phyloP scores from a whole-genome alignment of 2,329 filamentous ascomycete species.

The Cercospora nicotianae region DNA sequence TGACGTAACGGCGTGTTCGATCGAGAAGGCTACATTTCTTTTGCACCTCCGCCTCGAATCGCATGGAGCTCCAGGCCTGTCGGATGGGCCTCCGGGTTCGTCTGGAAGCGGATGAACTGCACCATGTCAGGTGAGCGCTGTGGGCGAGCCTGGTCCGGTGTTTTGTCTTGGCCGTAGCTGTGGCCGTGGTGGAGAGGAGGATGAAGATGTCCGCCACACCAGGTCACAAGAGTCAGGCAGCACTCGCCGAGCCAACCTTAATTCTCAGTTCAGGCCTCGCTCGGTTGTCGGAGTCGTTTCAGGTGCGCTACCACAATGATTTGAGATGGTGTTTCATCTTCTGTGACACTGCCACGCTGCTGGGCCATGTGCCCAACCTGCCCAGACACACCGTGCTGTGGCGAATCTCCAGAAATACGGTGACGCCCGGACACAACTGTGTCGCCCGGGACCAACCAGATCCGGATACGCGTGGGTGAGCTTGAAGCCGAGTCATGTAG shows the following conservation, averaged over 20 bases:
- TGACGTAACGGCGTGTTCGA: slow-evolving; percentile 15
- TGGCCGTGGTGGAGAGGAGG: not conserved
- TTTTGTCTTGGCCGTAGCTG: not conserved
- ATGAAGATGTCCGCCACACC: slow-evolving; percentile 3
- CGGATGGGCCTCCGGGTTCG: not conserved
- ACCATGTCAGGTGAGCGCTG: not conserved
- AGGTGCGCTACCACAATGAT: not conserved
- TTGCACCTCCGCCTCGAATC: slow-evolving; percentile 9
- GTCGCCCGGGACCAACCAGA: not conserved
- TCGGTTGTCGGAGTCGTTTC: slow-evolving; percentile 13
- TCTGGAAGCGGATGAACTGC: not conserved
- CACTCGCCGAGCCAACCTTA: not conserved
- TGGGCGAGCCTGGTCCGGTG: not conserved
- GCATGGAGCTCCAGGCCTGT: not conserved
- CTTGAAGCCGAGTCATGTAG: not conserved
- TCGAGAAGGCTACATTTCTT: slow-evolving; percentile 13
- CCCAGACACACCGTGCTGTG: not conserved
- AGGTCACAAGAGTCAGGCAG: not conserved
- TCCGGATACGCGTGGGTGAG: not conserved
- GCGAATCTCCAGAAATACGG: not conserved
- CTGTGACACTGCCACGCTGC: not conserved
- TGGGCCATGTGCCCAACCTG: not conserved
- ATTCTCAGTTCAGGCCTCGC: not conserved
- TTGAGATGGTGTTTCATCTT: slow-evolving; percentile 8
- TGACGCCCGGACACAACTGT: not conserved